Conservation (phyloP, 371 early-diverging fungal genomes). For the Apophysomyces elegans region DNA sequence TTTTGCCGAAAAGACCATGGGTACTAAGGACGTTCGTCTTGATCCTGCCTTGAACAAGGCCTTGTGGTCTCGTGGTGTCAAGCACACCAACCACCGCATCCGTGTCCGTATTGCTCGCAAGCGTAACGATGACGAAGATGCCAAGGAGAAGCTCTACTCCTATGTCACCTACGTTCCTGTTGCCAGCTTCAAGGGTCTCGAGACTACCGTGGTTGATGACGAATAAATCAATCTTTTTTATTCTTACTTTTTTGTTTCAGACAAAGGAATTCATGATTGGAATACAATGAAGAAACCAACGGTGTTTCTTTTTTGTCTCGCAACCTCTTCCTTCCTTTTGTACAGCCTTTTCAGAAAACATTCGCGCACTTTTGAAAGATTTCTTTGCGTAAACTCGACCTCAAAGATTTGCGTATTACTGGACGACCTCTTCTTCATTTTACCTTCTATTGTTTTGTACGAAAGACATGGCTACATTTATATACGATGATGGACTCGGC, state of each 20-base stretch:
- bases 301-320: not conserved
- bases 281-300: too few relatives aligned
- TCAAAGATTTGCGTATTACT: too few relatives aligned
- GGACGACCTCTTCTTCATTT: too few relatives aligned
- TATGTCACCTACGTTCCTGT: conserved; percentile 83
- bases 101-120: conserved; percentile 88
- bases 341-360: not conserved
- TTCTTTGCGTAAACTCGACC: too few relatives aligned
- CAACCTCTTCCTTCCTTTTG: conserved; percentile 8
- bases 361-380: too few relatives aligned
- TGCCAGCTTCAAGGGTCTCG: conserved; percentile 77
- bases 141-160: conserved; percentile 93
- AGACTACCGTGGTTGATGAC: conserved; percentile 18
- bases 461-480: too few relatives aligned
- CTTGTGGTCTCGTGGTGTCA: conserved; percentile 88
- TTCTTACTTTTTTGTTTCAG: too few relatives aligned
- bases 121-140: conserved; percentile 92
- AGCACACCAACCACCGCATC: conserved; percentile 87
- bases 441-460: too few relatives aligned
- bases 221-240: not conserved
- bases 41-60: conserved; percentile 78
- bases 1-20: conserved; percentile 88
- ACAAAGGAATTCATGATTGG: too few relatives aligned
- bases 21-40: conserved; percentile 81
- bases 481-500: too few relatives aligned